These are phyloP conservation scores for Pouteria campechiana DNA, from an alignment of 179 eudicot species.

Conservation along the genomic window DNA sequence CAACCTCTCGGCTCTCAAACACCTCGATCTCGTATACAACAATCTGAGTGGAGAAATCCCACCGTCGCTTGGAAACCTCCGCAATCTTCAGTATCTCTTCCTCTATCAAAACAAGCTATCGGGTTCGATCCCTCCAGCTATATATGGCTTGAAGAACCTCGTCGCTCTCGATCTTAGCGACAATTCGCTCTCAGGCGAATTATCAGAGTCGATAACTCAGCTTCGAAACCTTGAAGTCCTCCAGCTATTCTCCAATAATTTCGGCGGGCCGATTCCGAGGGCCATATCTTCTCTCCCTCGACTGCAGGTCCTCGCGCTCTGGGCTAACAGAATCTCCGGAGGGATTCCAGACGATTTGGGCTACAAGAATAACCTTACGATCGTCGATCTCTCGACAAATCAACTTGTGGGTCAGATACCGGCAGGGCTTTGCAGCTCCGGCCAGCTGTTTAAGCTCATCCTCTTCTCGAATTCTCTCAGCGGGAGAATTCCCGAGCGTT, in stretches of 20 bases:
- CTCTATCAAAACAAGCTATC: constrained; percentile 61
- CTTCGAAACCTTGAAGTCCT: constrained; percentile 54
- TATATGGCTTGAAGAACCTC: constrained; percentile 34
- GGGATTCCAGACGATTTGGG: constrained; percentile 68
- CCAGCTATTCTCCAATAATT: constrained; percentile 69
- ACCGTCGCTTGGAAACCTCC: constrained; percentile 59
- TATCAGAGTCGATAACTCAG: constrained; percentile 30
- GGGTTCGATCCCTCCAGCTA: constrained; percentile 50
- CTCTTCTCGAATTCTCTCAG: constrained; percentile 66
- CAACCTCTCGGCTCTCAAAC: constrained; percentile 33
- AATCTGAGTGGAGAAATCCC: constrained; percentile 69
- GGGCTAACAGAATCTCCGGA: constrained; percentile 65
- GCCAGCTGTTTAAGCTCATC: constrained; percentile 55
- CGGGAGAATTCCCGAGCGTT: constrained; percentile 47
- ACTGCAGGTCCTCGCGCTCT: constrained; percentile 72
- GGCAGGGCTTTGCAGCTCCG: constrained; percentile 41
- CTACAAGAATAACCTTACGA: constrained; percentile 52
- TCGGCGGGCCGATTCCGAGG: constrained; percentile 57
- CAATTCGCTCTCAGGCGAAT: constrained; percentile 54
- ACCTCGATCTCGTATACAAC: constrained; percentile 75
- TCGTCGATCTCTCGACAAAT: constrained; percentile 81
- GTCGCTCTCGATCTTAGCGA: constrained; percentile 73
- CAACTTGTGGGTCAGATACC: constrained; percentile 69
- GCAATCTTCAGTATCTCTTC: constrained; percentile 43
- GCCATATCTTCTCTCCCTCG: constrained; percentile 42